These are phyloP conservation scores for Alternaria sp. DNA, from an alignment of 2,329 filamentous ascomycete genomes.

Conservation along the genomic window DNA sequence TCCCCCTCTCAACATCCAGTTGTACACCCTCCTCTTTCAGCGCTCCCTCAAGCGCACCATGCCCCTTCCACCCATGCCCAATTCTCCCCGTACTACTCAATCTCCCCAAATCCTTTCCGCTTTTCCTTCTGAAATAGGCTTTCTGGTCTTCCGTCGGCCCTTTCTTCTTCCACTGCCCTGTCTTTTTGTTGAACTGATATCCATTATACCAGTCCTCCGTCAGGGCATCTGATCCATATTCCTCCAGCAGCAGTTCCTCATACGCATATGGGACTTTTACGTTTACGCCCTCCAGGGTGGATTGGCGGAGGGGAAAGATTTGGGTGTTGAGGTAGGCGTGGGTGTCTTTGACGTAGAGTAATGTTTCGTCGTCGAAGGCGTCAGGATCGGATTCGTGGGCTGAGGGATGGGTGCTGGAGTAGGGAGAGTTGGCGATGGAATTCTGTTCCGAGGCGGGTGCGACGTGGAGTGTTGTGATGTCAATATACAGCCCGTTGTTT, in stretches of 20 bases:
- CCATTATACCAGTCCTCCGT: conserved; percentile 54
- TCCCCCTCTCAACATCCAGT: not conserved
- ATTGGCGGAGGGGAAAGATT: conserved; percentile 64
- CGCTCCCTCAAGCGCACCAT: not conserved
- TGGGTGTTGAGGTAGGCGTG: conserved; percentile 61
- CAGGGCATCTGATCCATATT: conserved; percentile 61
- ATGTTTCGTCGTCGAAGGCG: not conserved
- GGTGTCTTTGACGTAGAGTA: conserved; percentile 59
- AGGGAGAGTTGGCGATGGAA: not conserved
- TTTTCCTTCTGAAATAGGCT: conserved; percentile 1
- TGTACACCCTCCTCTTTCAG: not conserved
- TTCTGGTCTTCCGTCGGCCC: not conserved
- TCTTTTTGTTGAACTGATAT: conserved; percentile 50
- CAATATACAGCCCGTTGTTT: conserved; percentile 65
- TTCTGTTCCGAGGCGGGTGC: conserved; percentile 49
- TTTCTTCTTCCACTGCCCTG: conserved; percentile 29
- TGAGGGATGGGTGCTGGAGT: not conserved
- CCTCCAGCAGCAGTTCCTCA: conserved; percentile 59
- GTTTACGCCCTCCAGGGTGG: conserved; percentile 59
- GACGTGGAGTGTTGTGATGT: conserved; percentile 63
- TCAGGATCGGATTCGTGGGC: not conserved
- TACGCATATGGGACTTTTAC: conserved; percentile 65
- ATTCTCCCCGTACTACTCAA: conserved; percentile 1
- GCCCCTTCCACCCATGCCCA: not conserved
- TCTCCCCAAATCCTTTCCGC: not conserved